Evolutionary conservation across 208 protist genomes (phyloP).

Genomic region (Blastocrithidia nonstop): DNA sequence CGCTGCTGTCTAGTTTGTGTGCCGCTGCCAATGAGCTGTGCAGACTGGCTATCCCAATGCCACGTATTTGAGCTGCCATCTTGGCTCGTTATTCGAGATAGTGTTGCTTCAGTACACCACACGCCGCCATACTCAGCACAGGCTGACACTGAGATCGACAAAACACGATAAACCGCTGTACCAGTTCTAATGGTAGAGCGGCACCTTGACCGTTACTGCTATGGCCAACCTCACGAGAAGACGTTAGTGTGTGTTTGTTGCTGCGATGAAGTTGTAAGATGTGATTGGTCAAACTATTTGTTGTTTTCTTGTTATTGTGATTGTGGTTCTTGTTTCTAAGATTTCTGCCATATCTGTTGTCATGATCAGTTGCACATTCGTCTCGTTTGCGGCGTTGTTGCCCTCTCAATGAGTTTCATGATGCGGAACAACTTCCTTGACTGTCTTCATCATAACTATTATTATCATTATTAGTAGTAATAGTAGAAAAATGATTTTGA

Average conservation of each 20-base stretch:
- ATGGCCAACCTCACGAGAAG: background rate
- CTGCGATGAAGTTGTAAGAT: conserved; percentile 81
- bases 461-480: too few species aligned
- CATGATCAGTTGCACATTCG: too few species aligned
- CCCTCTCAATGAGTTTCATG: too few species aligned
- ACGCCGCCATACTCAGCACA: conserved; percentile 29
- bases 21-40: background rate
- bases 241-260: background rate
- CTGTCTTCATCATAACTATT: too few species aligned
- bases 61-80: conserved; percentile 6
- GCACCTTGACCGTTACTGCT: conserved; percentile 4
- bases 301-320: conserved; percentile 4
- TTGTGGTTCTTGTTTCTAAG: too few species aligned
- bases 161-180: conserved; percentile 61
- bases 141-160: conserved; percentile 51
- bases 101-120: conserved; percentile 31
- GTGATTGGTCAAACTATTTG: conserved; percentile 82
- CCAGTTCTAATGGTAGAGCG: conserved; percentile 28
- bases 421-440: too few species aligned
- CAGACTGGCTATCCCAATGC: background rate
- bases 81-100: conserved; percentile 47
- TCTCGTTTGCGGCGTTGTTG: too few species aligned
- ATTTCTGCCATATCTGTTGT: too few species aligned
- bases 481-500: too few species aligned
- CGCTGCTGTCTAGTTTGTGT: too few species aligned